Percentiles rank a stretch among this genome's conserved stretches.
phyloP scores from a whole-genome alignment of 495 filamentous ascomycete genomes.

The Aeminium ludgeri region DNA sequence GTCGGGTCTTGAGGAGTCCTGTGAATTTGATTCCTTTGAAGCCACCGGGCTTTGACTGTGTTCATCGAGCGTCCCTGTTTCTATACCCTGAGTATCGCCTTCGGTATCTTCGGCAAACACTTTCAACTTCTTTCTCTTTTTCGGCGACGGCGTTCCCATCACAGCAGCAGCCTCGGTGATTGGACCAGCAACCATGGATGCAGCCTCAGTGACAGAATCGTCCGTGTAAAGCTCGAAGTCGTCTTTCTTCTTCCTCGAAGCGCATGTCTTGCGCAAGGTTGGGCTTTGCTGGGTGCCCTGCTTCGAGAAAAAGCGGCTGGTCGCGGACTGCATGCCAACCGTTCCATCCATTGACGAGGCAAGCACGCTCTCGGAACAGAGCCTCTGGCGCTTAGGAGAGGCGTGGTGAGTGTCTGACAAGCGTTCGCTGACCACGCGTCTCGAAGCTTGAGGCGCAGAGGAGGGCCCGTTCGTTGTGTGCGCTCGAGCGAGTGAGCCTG shows the following conservation, averaged over 20 bases:
- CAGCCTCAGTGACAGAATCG: conserved; percentile 44
- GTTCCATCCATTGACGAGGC: conserved; percentile 11
- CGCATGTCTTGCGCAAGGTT: conserved; percentile 31
- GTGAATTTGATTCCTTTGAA: background rate
- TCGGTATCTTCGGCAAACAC: conserved; percentile 14
- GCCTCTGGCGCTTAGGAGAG: conserved; percentile 41
- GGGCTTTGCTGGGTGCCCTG: conserved; percentile 31
- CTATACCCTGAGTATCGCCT: conserved; percentile 3
- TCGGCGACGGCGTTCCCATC: conserved; percentile 11
- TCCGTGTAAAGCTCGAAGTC: conserved; percentile 48
- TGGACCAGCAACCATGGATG: conserved; percentile 31
- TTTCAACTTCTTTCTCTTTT: conserved; percentile 21
- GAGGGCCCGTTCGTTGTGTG: background rate
- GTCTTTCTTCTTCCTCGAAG: conserved; percentile 33
- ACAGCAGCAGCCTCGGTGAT: background rate
- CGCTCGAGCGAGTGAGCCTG: conserved; percentile 24
- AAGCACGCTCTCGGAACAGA: conserved; percentile 39
- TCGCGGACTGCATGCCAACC: conserved; percentile 15
- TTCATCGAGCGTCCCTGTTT: conserved; percentile 3
- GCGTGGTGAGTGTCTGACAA: background rate
- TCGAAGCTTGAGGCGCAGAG: conserved; percentile 23
- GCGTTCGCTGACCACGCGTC: conserved; percentile 7
- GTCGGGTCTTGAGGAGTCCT: background rate
- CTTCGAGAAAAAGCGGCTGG: conserved; percentile 43
- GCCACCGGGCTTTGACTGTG: conserved; percentile 7